Evolutionary conservation across 2,329 filamentous ascomycete species (phyloP), one percentile per base, ranked within the genome.

Genomic region (Aspergillus sergii): DNA sequence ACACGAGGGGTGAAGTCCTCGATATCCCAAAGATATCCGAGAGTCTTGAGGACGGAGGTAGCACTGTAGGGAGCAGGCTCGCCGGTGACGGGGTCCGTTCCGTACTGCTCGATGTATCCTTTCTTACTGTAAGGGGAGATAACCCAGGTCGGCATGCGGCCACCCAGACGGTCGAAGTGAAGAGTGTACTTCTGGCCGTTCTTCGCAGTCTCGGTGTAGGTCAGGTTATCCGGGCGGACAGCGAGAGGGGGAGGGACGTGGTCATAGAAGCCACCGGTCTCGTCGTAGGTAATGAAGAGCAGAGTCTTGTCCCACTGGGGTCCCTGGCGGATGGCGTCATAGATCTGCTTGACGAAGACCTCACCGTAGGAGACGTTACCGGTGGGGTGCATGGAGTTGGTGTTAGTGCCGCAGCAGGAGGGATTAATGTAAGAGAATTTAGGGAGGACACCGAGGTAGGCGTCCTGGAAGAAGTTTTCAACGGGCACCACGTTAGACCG

Each of bases 201-300:
- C 1, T 72, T 69, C 2, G 73, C 70, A 2, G 61, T 69, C 34
- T 71, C 68, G 8, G 77, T 81, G 60, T 76, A 77, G 8, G 71
- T 75, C 19, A 76, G 60, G 61, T 75, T 64, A 56, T 80, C 78
- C 0, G 75, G 76, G 6, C 71, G 69, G 5, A 66, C 62, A 21
- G 75, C 76, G n/a, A 73, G 68, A 8, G 75, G 75, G 1, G 77
- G 73, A 9, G 70, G 68, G 19, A 78, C 75, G 65, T 79, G 77
- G 69, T 79, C 77, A 58, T 75, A 72, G 71, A 79, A 78, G 19
- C 76, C 77, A 30, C 76, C 75, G 14, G 69, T 76, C 69, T 79
- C 76, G 56, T 78, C 77, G 56, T 78, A 79, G 36, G 75, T 78
- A 9, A 79, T 66, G 61, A 79, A 70, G 62, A 76, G 73, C 34